Percentiles rank a stretch among this genome's conserved stretches.
Evolutionary conservation across 2,329 filamentous ascomycete species (phyloP).

Genomic region (Colletotrichum lini): DNA sequence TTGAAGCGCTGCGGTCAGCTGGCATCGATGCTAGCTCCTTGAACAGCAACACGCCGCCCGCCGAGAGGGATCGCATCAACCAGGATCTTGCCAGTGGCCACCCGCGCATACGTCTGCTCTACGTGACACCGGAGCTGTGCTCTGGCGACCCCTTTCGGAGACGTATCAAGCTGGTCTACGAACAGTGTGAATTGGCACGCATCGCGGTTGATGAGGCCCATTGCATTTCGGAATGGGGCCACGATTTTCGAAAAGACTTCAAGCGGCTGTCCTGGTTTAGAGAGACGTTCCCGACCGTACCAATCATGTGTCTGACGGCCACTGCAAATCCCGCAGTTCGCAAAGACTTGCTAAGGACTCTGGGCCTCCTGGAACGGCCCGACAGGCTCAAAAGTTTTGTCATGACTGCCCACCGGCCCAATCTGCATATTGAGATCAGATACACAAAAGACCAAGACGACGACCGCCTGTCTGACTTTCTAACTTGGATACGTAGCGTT

Average conservation of each 20-base stretch:
- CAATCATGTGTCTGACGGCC: slow-evolving; percentile 93
- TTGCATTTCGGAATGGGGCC: slow-evolving; percentile 98
- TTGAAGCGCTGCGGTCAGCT: slow-evolving; percentile 81
- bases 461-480: slow-evolving; percentile 79
- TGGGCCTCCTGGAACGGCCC: slow-evolving; percentile 74
- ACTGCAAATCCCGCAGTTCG: slow-evolving; percentile 88
- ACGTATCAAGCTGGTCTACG: slow-evolving; percentile 79
- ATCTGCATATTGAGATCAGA: slow-evolving; percentile 91
- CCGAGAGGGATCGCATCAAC: slow-evolving; percentile 78
- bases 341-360: slow-evolving; percentile 83
- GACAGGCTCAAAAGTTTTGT: slow-evolving; percentile 80
- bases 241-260: slow-evolving; percentile 96
- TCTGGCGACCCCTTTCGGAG: slow-evolving; percentile 82
- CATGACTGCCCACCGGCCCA: slow-evolving; percentile 86
- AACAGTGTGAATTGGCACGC: slow-evolving; percentile 87
- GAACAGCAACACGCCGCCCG: slow-evolving; percentile 82
- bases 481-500: slow-evolving; percentile 82
- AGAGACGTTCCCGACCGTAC: slow-evolving; percentile 83
- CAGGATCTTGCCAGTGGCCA: slow-evolving; percentile 90
- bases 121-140: slow-evolving; percentile 94
- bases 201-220: slow-evolving; percentile 96
- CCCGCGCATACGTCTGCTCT: slow-evolving; percentile 85
- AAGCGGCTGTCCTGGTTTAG: slow-evolving; percentile 90
- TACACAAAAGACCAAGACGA: slow-evolving; percentile 85
- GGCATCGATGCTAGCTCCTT: slow-evolving; percentile 87